Evolutionary conservation across 2,329 filamentous ascomycete species (phyloP), one percentile per base, ranked within the genome.

Genomic region (Aspergillus eucalypticola): DNA sequence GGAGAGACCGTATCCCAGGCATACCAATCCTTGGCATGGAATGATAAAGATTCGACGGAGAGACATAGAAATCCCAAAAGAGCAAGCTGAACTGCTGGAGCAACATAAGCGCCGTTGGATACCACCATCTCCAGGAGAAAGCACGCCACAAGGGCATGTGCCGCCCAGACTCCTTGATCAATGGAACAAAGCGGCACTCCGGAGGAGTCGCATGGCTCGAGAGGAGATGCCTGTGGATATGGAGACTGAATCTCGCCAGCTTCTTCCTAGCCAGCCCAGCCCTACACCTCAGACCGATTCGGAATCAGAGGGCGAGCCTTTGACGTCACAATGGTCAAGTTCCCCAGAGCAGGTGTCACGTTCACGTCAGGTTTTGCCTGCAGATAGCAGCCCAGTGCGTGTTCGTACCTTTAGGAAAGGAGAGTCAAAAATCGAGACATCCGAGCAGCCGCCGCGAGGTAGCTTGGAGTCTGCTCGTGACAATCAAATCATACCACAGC

Each of bases 21-120:
- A 46, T 27, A 46, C 17, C 38, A 59, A 71, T 50, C 68, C 71
- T 10, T 76, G 74, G 75, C 54, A 69, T 60, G 66, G 68, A 35
- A 70, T 74, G 65, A 71, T 67, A 32, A 71, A 66, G 17, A 79
- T 85, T 56, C 71, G 73, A 29, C 74, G 73, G 17, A 71, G 67
- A 46, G 79, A 83, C 64, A 69, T 82, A 32, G 73, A 67, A 23
- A 81, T 85, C 54, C 77, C 82, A 2, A 73, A 70, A 25, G 76
- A 82, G 15, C 86, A 89, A 65, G 67, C 71, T 46, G 65, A 74
- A 8, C 73, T 88, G 5, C 71, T 89, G 1, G 76, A 80, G 5
- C 69, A 75, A 10, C 61, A 73, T 5, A 61, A 51, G 25, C 75
- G 80, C 15, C 82, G 68, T 58, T 76, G 73, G 76, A 65, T 77